A percentile compares a stretch with the other conserved stretches of the same genome.
phyloP scores from a whole-genome alignment of 148 eudicot species.

The Dysphania ambrosioides region DNA sequence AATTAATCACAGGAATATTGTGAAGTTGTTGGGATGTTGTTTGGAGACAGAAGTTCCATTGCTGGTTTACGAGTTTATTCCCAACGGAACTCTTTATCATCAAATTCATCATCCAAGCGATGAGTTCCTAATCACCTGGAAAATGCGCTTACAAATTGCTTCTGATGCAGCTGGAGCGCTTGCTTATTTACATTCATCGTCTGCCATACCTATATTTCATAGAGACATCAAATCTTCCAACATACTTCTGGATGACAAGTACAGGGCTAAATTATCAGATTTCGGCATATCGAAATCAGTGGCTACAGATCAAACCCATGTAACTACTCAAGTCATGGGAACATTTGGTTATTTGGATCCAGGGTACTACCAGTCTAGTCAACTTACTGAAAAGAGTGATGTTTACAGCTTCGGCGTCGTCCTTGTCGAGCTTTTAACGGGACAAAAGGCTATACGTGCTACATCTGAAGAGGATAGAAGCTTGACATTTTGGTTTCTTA shows the following conservation, averaged over 20 bases:
- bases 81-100: slow-evolving; percentile 24
- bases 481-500: slow-evolving; percentile 25
- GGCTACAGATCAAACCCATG: slow-evolving; percentile 23
- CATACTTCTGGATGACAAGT: slow-evolving; percentile 26
- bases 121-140: slow-evolving; percentile 27
- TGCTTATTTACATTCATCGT: slow-evolving; percentile 25
- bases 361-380: slow-evolving; percentile 31
- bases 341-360: slow-evolving; percentile 38
- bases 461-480: slow-evolving; percentile 26
- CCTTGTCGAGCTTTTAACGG: slow-evolving; percentile 33
- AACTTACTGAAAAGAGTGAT: slow-evolving; percentile 35
- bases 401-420: slow-evolving; percentile 37
- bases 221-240: slow-evolving; percentile 34
- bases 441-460: slow-evolving; percentile 29
- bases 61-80: slow-evolving; percentile 27
- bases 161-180: slow-evolving; percentile 26
- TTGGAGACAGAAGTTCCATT: slow-evolving; percentile 31
- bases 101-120: slow-evolving; percentile 24
- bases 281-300: slow-evolving; percentile 27
- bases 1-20: slow-evolving; percentile 29
- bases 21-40: slow-evolving; percentile 31
- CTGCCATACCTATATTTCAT: slow-evolving; percentile 21
- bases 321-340: slow-evolving; percentile 28
- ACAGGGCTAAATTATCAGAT: slow-evolving; percentile 26
- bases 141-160: slow-evolving; percentile 28